A percentile compares a stretch with the other conserved stretches of the same genome.
Evolutionary conservation across 257 asterid species (phyloP).

Genomic region (Plantago ovata): DNA sequence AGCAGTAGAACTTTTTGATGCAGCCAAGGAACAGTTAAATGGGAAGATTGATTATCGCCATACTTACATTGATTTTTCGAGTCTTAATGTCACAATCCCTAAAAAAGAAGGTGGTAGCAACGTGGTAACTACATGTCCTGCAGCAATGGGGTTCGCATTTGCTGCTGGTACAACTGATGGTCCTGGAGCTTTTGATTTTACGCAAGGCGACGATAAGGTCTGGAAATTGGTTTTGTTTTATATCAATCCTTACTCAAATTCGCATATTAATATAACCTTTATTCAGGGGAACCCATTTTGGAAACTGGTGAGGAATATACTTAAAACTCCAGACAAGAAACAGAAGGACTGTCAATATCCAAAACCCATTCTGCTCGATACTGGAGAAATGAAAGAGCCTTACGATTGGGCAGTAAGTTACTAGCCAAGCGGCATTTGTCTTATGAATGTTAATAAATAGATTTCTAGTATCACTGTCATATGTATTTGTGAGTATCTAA

Average conservation of each 20-base stretch:
- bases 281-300: slow-evolving; percentile 90
- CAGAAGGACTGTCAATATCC: slow-evolving; percentile 82
- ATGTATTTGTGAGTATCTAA: too few species aligned
- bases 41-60: slow-evolving; percentile 88
- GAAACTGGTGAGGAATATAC: slow-evolving; percentile 78
- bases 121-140: slow-evolving; percentile 84
- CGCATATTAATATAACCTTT: slow-evolving; percentile 15
- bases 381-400: slow-evolving; percentile 96
- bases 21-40: slow-evolving; percentile 64
- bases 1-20: slow-evolving; percentile 70
- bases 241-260: slow-evolving; percentile 9
- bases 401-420: slow-evolving; percentile 98
- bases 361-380: slow-evolving; percentile 92
- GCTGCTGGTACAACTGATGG: slow-evolving; percentile 99
- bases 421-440: background rate
- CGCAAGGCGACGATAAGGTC: slow-evolving; percentile 89
- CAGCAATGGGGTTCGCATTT: slow-evolving; percentile 99
- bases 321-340: slow-evolving; percentile 65
- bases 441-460: too few species aligned
- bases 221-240: slow-evolving; percentile 16
- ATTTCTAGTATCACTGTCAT: too few species aligned
- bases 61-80: slow-evolving; percentile 68
- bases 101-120: slow-evolving; percentile 54
- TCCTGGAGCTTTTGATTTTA: slow-evolving; percentile 99
- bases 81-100: slow-evolving; percentile 61